These are phyloP conservation scores for Aphanomyces stellatus DNA, from an alignment of 352 stramenopile species.

Conservation along the genomic window DNA sequence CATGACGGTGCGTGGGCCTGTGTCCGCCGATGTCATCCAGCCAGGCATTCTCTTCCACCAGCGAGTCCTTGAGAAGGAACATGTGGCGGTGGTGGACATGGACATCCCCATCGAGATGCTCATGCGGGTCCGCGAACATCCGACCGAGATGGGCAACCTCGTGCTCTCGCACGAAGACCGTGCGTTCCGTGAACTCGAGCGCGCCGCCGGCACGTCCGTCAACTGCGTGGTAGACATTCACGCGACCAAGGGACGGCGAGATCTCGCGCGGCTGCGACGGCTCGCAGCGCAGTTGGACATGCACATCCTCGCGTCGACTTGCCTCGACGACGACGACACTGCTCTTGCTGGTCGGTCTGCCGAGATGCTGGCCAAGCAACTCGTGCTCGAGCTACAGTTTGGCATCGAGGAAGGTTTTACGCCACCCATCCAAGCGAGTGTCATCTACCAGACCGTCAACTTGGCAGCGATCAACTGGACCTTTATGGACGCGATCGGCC, in stretches of 20 bases:
- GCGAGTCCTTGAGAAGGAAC: slow-evolving; percentile 13
- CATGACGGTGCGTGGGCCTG: slow-evolving; percentile 36
- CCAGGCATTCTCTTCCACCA: slow-evolving; percentile 5
- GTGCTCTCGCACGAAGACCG: slow-evolving; percentile 60
- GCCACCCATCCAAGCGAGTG: slow-evolving; percentile 15
- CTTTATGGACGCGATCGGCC: background rate
- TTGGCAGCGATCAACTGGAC: background rate
- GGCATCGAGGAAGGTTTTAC: slow-evolving; percentile 25
- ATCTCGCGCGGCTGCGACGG: slow-evolving; percentile 15
- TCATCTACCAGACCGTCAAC: slow-evolving; percentile 11
- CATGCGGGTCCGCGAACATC: slow-evolving; percentile 37
- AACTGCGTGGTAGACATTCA: slow-evolving; percentile 17
- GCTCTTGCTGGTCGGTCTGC: slow-evolving; percentile 18
- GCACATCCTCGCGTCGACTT: slow-evolving; percentile 36
- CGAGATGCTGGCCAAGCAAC: slow-evolving; percentile 39
- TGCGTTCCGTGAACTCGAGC: slow-evolving; percentile 58
- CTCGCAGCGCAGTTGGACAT: slow-evolving; percentile 33
- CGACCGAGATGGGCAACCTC: slow-evolving; percentile 40
- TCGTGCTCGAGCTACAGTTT: slow-evolving; percentile 66
- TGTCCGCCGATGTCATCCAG: slow-evolving; percentile 31
- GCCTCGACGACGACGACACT: background rate
- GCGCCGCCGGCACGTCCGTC: slow-evolving; percentile 14
- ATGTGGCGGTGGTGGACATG: background rate
- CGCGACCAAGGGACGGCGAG: background rate
- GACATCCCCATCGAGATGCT: slow-evolving; percentile 32